A percentile compares a stretch with the other conserved stretches of the same genome.
Evolutionary conservation across 106 monocot genomes (phyloP).

Genomic region (Hemerocallis citrina): DNA sequence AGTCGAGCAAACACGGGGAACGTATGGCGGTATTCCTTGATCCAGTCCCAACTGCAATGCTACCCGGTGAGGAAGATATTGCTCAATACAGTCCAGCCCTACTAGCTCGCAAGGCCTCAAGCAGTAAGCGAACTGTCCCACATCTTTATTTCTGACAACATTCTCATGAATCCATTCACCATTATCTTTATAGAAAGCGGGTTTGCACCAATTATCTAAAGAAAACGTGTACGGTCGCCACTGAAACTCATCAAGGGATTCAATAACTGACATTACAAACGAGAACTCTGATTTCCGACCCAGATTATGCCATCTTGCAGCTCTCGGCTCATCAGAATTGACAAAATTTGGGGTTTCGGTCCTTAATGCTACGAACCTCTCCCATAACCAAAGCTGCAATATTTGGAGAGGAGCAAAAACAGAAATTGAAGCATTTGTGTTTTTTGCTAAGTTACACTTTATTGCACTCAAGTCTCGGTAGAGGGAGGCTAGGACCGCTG

Average conservation of each 20-base stretch:
- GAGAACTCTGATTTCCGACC: conserved; percentile 23
- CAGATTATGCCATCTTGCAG: conserved; percentile 46
- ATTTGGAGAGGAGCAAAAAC: conserved; percentile 48
- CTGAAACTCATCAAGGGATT: conserved; percentile 24
- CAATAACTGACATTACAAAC: conserved; percentile 20
- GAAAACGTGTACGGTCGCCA: conserved; percentile 41
- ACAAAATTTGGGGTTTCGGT: conserved; percentile 13
- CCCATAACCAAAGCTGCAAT: conserved; percentile 73
- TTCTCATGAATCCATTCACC: conserved; percentile 21
- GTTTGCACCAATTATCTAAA: conserved; percentile 19
- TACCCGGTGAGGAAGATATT: conserved; percentile 19
- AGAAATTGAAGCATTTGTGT: background rate
- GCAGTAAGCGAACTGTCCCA: conserved; percentile 19
- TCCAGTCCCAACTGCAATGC: conserved; percentile 72
- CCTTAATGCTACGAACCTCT: conserved; percentile 44
- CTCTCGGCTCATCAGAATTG: conserved; percentile 27
- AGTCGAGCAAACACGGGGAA: conserved; percentile 16
- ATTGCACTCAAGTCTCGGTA: conserved; percentile 38
- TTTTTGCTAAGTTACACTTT: conserved; percentile 10
- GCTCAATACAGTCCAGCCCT: conserved; percentile 42
- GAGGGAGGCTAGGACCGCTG: conserved; percentile 42
- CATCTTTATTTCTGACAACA: conserved; percentile 16
- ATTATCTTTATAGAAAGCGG: conserved; percentile 21
- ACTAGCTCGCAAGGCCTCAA: conserved; percentile 16
- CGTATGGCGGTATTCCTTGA: conserved; percentile 49